A percentile compares a stretch with the other conserved stretches of the same genome.
phyloP scores from a whole-genome alignment of 2,329 filamentous ascomycete genomes.

The Arthroderma sp. region DNA sequence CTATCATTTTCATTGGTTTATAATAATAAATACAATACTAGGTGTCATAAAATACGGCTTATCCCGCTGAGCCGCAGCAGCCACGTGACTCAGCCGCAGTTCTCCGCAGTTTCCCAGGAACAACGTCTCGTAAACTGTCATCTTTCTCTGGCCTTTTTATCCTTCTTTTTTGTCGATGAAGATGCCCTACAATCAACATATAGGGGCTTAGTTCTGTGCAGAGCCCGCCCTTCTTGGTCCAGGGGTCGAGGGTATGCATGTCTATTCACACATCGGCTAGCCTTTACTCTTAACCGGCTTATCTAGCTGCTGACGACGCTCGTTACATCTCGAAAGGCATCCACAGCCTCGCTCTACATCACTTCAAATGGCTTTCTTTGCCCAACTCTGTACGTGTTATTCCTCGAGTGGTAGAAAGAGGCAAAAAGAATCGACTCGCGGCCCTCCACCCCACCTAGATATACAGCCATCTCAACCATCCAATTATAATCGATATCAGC shows the following conservation, averaged over 20 bases:
- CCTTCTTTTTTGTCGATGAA: not conserved
- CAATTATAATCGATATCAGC: slow-evolving; percentile 2
- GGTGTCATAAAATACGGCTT: not conserved
- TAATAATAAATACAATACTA: not conserved
- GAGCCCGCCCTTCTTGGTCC: not conserved
- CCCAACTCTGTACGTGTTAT: slow-evolving; percentile 8
- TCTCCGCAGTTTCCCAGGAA: not conserved
- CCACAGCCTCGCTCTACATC: not conserved
- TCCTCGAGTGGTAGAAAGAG: slow-evolving; percentile 8
- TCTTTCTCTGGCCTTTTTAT: not conserved
- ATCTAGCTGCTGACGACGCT: slow-evolving; percentile 1
- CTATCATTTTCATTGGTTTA: not conserved
- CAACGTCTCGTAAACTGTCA: not conserved
- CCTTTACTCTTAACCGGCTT: not conserved
- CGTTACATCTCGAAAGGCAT: not conserved
- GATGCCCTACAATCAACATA: not conserved
- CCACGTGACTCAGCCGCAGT: slow-evolving; percentile 3
- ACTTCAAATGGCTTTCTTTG: slow-evolving; percentile 9
- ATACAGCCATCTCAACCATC: not conserved
- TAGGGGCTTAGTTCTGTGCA: not conserved
- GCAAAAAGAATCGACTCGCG: not conserved
- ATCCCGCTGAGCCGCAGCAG: slow-evolving; percentile 3
- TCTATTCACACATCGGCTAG: not conserved
- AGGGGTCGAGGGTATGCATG: not conserved
- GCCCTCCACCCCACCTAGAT: not conserved